phyloP scores from a whole-genome alignment of 164 flowering plant species.

The Cinnamomum chago region DNA sequence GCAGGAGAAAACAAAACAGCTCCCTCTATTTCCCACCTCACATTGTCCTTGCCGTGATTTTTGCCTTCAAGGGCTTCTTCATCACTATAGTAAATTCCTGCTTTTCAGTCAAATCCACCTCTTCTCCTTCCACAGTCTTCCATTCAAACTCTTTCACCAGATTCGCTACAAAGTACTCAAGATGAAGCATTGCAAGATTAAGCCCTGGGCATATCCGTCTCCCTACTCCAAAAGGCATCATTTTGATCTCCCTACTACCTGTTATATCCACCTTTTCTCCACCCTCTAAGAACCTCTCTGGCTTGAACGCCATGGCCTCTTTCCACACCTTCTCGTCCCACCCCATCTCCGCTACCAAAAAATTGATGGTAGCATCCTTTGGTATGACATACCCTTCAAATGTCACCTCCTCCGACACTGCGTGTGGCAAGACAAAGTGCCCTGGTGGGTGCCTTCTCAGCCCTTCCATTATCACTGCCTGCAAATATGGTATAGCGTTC shows the following conservation, averaged over 20 bases:
- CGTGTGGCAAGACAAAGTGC: constrained; percentile 16
- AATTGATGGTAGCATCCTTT: constrained; percentile 22
- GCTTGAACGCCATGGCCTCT: constrained; percentile 36
- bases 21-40: not conserved
- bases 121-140: constrained; percentile 29
- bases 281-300: constrained; percentile 37
- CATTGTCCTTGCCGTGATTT: not conserved
- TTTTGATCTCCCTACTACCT: constrained; percentile 39
- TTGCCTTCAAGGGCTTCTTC: constrained; percentile 40
- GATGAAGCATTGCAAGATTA: constrained; percentile 21
- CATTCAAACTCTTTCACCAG: constrained; percentile 38
- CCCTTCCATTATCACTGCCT: constrained; percentile 13
- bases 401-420: constrained; percentile 21
- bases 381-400: constrained; percentile 31
- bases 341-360: constrained; percentile 32
- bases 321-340: constrained; percentile 19
- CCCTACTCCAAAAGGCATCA: constrained; percentile 53
- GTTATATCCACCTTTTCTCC: constrained; percentile 23
- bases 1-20: no score
- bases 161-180: constrained; percentile 30
- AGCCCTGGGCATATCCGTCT: constrained; percentile 30
- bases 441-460: constrained; percentile 16
- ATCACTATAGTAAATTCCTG: constrained; percentile 36
- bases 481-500: constrained; percentile 11
- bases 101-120: constrained; percentile 41